These are phyloP conservation scores for Scytalidium sp. DNA, from an alignment of 2,329 filamentous ascomycete species.

Conservation along the genomic window DNA sequence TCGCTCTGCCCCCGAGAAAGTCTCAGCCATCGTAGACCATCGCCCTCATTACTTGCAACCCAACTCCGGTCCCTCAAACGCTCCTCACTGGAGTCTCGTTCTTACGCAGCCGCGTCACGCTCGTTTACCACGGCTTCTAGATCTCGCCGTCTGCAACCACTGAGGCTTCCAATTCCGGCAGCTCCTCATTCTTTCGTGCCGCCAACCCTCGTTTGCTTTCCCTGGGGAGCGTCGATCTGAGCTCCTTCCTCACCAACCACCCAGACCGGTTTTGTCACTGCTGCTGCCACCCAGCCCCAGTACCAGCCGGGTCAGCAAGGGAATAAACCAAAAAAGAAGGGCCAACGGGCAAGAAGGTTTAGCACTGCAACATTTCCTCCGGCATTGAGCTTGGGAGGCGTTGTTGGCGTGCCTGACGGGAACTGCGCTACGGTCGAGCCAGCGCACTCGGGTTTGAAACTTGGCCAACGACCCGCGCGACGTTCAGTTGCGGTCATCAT, in stretches of 20 bases:
- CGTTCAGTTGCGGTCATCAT: slow-evolving; percentile 21
- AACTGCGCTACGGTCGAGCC: slow-evolving; percentile 11
- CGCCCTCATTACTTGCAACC: slow-evolving; percentile 21
- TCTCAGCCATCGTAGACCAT: slow-evolving; percentile 15
- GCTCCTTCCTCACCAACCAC: background rate
- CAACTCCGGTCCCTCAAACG: slow-evolving; percentile 6
- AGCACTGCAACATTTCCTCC: too few relatives aligned
- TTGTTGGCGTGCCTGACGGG: slow-evolving; percentile 13
- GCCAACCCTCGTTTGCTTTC: background rate
- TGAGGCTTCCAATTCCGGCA: too few relatives aligned
- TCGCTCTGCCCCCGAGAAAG: slow-evolving; percentile 1
- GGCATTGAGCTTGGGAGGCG: slow-evolving; percentile 15
- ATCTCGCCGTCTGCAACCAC: background rate
- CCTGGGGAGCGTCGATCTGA: background rate
- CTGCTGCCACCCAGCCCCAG: too few relatives aligned
- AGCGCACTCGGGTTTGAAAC: slow-evolving; percentile 18
- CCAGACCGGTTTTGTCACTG: background rate
- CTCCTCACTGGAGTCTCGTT: background rate
- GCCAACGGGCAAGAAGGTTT: background rate
- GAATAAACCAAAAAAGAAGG: background rate
- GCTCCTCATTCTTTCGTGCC: too few relatives aligned
- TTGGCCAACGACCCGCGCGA: slow-evolving; percentile 12
- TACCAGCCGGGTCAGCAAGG: background rate
- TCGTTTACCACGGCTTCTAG: background rate
- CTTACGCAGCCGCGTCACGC: background rate